These are phyloP conservation scores for Leishmania tarentolae DNA, from an alignment of 208 protist genomes.

Conservation along the genomic window DNA sequence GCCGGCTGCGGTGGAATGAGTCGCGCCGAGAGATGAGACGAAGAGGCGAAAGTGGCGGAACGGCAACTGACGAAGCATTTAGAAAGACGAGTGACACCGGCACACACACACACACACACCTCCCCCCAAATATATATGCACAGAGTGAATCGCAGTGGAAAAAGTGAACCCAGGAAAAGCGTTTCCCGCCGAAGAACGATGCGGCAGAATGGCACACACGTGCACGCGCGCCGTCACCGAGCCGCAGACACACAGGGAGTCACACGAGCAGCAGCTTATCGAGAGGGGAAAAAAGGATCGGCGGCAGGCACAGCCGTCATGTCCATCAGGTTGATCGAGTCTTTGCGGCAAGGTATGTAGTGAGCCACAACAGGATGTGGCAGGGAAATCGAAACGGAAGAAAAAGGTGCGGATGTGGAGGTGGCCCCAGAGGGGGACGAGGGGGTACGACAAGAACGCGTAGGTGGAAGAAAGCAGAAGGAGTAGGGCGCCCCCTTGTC, in stretches of 20 bases:
- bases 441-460: background rate
- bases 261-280: background rate
- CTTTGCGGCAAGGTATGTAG: background rate
- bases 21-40: background rate
- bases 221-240: background rate
- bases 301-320: background rate
- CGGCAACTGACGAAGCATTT: slow-evolving; percentile 5
- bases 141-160: background rate
- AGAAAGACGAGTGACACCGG: background rate
- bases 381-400: background rate
- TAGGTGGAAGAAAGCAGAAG: background rate
- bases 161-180: background rate
- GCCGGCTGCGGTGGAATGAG: background rate
- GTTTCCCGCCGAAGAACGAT: background rate
- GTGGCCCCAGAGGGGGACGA: background rate
- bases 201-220: background rate
- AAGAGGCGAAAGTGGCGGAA: slow-evolving; percentile 8
- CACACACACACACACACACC: background rate
- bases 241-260: background rate
- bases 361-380: background rate
- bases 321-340: background rate
- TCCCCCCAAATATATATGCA: no score
- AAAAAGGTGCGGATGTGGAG: background rate
- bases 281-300: background rate
- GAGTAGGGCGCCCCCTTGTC: background rate